Conservation (phyloP, 2,329 filamentous ascomycete genomes). For the Penicillium olsonii region DNA sequence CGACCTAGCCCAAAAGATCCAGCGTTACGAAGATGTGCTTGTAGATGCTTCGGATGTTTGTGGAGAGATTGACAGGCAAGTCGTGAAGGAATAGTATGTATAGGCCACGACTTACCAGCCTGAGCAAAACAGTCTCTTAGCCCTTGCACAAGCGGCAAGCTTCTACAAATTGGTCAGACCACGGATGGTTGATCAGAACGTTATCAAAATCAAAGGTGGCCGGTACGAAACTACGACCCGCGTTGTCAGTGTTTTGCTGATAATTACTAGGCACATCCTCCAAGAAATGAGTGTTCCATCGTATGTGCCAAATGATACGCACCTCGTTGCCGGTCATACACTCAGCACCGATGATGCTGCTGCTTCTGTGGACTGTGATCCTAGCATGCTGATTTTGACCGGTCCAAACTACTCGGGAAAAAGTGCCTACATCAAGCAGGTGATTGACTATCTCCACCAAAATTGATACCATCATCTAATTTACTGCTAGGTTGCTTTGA, state of each 20-base stretch:
- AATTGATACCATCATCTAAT: slow-evolving; percentile 9
- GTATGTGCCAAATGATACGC: slow-evolving; percentile 81
- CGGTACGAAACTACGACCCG: slow-evolving; percentile 50
- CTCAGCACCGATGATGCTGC: neutral
- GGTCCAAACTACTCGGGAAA: slow-evolving; percentile 97
- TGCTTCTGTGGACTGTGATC: slow-evolving; percentile 33
- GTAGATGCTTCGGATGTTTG: slow-evolving; percentile 72
- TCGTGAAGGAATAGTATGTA: neutral
- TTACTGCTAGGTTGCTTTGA: slow-evolving; percentile 66
- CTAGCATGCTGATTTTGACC: slow-evolving; percentile 78
- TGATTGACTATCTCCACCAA: slow-evolving; percentile 8
- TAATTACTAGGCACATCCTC: slow-evolving; percentile 65
- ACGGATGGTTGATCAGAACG: slow-evolving; percentile 67
- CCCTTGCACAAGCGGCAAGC: slow-evolving; percentile 74
- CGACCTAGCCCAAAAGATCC: slow-evolving; percentile 67
- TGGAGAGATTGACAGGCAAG: slow-evolving; percentile 75
- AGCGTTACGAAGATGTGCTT: slow-evolving; percentile 69
- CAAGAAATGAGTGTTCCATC: slow-evolving; percentile 80
- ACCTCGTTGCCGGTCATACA: slow-evolving; percentile 60
- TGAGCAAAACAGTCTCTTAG: slow-evolving; percentile 62
- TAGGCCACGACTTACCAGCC: neutral
- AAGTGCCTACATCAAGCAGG: slow-evolving; percentile 90
- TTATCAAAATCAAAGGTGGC: slow-evolving; percentile 74
- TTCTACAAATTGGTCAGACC: slow-evolving; percentile 73
- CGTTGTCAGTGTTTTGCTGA: slow-evolving; percentile 7